These are phyloP conservation scores for Xylaria scruposa DNA, from an alignment of 495 filamentous ascomycete genomes.

Conservation along the genomic window DNA sequence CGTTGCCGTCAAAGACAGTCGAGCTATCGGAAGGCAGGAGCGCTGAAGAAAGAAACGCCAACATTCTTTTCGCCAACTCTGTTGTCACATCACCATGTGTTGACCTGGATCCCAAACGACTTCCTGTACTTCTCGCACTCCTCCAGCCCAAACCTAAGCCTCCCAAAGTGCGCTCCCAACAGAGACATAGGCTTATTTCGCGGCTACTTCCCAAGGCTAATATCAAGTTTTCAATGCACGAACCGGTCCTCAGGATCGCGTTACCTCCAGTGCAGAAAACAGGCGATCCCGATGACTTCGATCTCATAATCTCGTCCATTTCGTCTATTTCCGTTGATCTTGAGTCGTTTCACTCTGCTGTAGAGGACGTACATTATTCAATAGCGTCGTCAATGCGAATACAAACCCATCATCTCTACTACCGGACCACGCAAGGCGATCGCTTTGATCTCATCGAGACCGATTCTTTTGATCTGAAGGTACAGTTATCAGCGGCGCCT, in stretches of 20 bases:
- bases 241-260: conserved; percentile 89
- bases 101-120: conserved; percentile 92
- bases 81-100: conserved; percentile 95
- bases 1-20: conserved; percentile 92
- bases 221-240: conserved; percentile 94
- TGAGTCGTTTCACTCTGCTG: conserved; percentile 90
- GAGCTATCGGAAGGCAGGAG: conserved; percentile 76
- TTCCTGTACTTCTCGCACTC: conserved; percentile 84
- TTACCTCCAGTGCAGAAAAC: conserved; percentile 71
- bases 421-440: conserved; percentile 81
- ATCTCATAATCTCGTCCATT: conserved; percentile 90
- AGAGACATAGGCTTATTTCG: conserved; percentile 77
- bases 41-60: conserved; percentile 87
- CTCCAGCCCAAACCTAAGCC: conserved; percentile 63
- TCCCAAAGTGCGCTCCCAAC: conserved; percentile 50
- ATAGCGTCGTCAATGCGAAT: conserved; percentile 81
- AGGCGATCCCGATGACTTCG: conserved; percentile 78
- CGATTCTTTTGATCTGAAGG: conserved; percentile 83
- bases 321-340: conserved; percentile 91
- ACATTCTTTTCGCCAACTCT: conserved; percentile 94
- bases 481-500: conserved; percentile 82
- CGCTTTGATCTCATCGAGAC: conserved; percentile 86
- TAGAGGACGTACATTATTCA: conserved; percentile 85
- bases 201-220: conserved; percentile 90
- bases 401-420: conserved; percentile 90